These are phyloP conservation scores for Circinella minor DNA, from an alignment of 371 early-diverging fungal genomes.

Conservation along the genomic window DNA sequence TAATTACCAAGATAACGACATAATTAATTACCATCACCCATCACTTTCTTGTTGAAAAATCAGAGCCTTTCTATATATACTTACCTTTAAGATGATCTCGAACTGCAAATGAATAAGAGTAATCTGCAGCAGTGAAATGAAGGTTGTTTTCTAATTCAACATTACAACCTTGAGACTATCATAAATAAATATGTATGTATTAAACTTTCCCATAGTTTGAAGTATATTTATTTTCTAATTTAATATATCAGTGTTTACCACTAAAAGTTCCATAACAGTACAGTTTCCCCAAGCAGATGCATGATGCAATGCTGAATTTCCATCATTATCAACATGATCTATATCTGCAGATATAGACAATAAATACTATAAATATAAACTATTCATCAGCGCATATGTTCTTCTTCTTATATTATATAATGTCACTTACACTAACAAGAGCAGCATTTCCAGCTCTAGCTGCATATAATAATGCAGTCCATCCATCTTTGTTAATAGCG, in stretches of 20 bases:
- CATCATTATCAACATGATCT: conserved; percentile 58
- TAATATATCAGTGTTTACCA: conserved; percentile 22
- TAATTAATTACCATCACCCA: no score
- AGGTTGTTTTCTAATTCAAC: conserved; percentile 46
- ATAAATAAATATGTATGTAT: background rate
- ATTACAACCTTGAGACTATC: conserved; percentile 51
- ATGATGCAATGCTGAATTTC: conserved; percentile 57
- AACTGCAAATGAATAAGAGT: conserved; percentile 48
- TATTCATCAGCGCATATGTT: no score
- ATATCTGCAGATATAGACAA: conserved; percentile 52
- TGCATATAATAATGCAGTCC: conserved; percentile 51
- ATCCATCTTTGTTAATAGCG: conserved; percentile 52
- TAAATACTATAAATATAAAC: conserved; percentile 33
- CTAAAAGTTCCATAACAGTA: conserved; percentile 50
- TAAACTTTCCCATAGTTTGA: background rate
- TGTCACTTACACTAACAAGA: conserved; percentile 44
- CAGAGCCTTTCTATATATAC: background rate
- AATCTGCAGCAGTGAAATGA: conserved; percentile 47
- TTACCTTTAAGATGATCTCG: conserved; percentile 49
- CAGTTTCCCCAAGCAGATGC: conserved; percentile 58
- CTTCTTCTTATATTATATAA: no score
- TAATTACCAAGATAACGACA: no score
- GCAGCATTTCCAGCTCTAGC: conserved; percentile 56
- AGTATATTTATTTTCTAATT: background rate
- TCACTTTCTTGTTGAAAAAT: no score